A percentile compares a stretch with the other conserved stretches of the same genome.
Conservation (phyloP, 1,139 yeast genomes). For the Kodamaea plutei region DNA sequence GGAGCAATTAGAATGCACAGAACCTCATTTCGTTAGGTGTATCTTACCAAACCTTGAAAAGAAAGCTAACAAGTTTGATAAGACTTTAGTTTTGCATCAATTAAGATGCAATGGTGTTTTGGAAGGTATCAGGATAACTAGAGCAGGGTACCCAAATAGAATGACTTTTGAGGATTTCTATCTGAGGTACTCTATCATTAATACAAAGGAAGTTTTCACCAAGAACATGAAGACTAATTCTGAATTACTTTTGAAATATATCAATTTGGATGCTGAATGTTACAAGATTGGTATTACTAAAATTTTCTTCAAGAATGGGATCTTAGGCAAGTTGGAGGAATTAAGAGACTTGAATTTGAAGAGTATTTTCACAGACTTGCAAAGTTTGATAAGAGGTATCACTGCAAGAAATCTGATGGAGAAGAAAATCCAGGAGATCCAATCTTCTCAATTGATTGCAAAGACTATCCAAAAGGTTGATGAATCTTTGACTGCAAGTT, state of each 20-base stretch:
- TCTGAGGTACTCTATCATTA: constrained; percentile 66
- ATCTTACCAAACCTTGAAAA: constrained; percentile 85
- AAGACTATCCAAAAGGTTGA: constrained; percentile 56
- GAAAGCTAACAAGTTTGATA: constrained; percentile 68
- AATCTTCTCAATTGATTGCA: constrained; percentile 69
- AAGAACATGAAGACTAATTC: constrained; percentile 59
- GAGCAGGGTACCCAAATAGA: constrained; percentile 96
- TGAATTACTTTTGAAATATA: constrained; percentile 58
- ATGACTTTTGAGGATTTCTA: constrained; percentile 79
- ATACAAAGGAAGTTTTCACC: constrained; percentile 43
- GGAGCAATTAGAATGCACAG: constrained; percentile 72
- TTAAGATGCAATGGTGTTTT: constrained; percentile 95
- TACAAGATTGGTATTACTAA: constrained; percentile 84
- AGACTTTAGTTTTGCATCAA: constrained; percentile 77
- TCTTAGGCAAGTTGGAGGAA: constrained; percentile 81
- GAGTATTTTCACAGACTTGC: constrained; percentile 55
- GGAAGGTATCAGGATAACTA: constrained; percentile 94
- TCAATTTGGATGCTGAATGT: constrained; percentile 57
- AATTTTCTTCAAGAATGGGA: constrained; percentile 91
- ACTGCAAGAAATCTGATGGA: constrained; percentile 51
- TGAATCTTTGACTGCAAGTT: constrained; percentile 48
- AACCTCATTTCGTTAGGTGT: constrained; percentile 96
- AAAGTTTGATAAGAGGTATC: constrained; percentile 65
- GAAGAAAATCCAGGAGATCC: constrained; percentile 52
- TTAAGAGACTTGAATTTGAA: constrained; percentile 65